Evolutionary conservation across 805 yeast genomes (phyloP).

Genomic region (Metschnikowia arizonensis): DNA sequence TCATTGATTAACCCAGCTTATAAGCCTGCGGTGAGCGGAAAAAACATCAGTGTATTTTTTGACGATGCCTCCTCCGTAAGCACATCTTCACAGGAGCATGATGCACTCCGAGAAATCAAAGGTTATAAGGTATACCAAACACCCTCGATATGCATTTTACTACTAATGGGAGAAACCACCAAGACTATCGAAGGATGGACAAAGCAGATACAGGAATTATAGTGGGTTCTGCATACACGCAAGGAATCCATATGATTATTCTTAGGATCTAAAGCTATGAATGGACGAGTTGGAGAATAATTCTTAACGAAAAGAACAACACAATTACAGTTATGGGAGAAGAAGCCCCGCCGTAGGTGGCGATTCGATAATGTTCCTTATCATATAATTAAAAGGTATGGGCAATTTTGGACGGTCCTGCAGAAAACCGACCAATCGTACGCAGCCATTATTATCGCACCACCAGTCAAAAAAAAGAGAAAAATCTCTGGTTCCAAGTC

Average conservation of each 20-base stretch:
- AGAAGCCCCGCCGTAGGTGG: too few relatives aligned
- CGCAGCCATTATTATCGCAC: slow-evolving; percentile 23
- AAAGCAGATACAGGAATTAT: slow-evolving; percentile 7
- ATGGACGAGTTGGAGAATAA: too few relatives aligned
- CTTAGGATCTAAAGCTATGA: too few relatives aligned
- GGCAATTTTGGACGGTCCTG: slow-evolving; percentile 4
- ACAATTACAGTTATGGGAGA: too few relatives aligned
- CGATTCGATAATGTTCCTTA: too few relatives aligned
- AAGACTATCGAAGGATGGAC: slow-evolving; percentile 17
- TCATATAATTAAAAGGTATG: too few relatives aligned
- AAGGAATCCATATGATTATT: too few relatives aligned
- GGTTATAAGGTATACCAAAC: slow-evolving; percentile 22
- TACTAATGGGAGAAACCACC: slow-evolving; percentile 8
- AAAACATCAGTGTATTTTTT: slow-evolving; percentile 14
- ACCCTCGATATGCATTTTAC: slow-evolving; percentile 19
- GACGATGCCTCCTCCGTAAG: slow-evolving; percentile 4
- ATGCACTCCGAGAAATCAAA: slow-evolving; percentile 13
- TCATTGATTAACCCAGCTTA: slow-evolving; percentile 18
- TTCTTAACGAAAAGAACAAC: too few relatives aligned
- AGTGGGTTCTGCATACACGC: too few relatives aligned
- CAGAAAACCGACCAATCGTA: slow-evolving; percentile 16
- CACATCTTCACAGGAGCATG: slow-evolving; percentile 2
- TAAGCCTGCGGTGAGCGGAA: slow-evolving; percentile 12
- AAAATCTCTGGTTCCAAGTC: slow-evolving; percentile 4
- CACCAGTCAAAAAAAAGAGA: too few relatives aligned